Conservation (phyloP, 2,329 filamentous ascomycete species). For the Arthrinium puccinioides region DNA sequence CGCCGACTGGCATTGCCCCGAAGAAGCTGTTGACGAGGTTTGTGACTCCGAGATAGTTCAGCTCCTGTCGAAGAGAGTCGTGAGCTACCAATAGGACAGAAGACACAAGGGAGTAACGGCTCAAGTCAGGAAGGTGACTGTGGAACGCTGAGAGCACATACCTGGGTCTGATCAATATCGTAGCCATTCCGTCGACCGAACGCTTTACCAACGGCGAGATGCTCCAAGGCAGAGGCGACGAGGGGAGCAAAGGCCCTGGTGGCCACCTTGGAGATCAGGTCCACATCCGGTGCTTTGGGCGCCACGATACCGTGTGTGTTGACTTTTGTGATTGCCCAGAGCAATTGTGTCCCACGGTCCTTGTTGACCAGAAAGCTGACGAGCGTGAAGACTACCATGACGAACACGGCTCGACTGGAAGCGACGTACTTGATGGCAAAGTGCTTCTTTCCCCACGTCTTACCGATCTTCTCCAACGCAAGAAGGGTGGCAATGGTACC, state of each 20-base stretch:
- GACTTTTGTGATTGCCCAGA: conserved; percentile 54
- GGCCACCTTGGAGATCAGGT: conserved; percentile 45
- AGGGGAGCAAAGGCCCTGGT: conserved; percentile 51
- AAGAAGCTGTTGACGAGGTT: conserved; percentile 62
- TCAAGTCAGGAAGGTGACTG: too few species aligned
- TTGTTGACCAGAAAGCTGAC: conserved; percentile 58
- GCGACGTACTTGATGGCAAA: conserved; percentile 50
- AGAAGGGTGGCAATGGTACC: conserved; percentile 48
- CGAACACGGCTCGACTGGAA: conserved; percentile 53
- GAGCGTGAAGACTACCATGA: conserved; percentile 54
- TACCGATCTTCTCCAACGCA: conserved; percentile 48
- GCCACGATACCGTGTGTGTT: conserved; percentile 45
- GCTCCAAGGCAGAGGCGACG: conserved; percentile 54
- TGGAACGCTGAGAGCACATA: not conserved
- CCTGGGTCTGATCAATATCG: conserved; percentile 47
- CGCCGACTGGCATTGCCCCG: conserved; percentile 55
- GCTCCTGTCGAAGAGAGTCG: conserved; percentile 51
- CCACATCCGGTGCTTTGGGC: conserved; percentile 37
- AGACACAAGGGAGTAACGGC: too few species aligned
- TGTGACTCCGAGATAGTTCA: conserved; percentile 54
- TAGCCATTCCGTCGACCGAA: conserved; percentile 58
- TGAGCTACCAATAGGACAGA: too few species aligned
- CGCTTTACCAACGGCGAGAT: conserved; percentile 56
- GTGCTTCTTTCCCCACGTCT: conserved; percentile 50
- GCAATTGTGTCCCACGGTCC: conserved; percentile 33